phyloP scores from a whole-genome alignment of 345 rosid genomes.

The Clausena lansium region DNA sequence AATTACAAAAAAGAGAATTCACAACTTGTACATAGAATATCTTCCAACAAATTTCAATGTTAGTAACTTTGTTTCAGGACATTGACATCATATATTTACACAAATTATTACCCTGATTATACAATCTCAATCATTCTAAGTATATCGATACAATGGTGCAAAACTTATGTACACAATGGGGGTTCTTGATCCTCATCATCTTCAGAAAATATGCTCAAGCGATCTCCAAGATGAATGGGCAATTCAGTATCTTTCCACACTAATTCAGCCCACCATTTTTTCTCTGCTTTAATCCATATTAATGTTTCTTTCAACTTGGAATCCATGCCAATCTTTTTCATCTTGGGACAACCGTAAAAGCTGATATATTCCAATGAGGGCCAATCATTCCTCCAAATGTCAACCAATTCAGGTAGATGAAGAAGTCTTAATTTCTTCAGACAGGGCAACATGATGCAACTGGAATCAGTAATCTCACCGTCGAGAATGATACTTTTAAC shows the following conservation, averaged over 20 bases:
- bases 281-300: constrained; percentile 15
- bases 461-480: neutral
- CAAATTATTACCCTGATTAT: no score
- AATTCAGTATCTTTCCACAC: neutral
- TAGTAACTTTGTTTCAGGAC: no score
- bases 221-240: neutral
- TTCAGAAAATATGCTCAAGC: neutral
- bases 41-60: no score
- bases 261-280: constrained; percentile 17
- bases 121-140: no score
- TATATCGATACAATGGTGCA: no score
- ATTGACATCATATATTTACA: no score
- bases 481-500: neutral
- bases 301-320: neutral
- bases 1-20: no score
- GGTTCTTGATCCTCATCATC: neutral
- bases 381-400: constrained; percentile 11
- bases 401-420: constrained; percentile 12
- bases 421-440: constrained; percentile 17
- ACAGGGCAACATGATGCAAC: neutral
- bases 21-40: no score
- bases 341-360: constrained; percentile 18
- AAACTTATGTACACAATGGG: no score
- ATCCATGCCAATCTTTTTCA: constrained; percentile 10
- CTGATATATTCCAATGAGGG: constrained; percentile 13